These are phyloP conservation scores for Senna tora DNA, from an alignment of 306 rosid species.

Conservation along the genomic window DNA sequence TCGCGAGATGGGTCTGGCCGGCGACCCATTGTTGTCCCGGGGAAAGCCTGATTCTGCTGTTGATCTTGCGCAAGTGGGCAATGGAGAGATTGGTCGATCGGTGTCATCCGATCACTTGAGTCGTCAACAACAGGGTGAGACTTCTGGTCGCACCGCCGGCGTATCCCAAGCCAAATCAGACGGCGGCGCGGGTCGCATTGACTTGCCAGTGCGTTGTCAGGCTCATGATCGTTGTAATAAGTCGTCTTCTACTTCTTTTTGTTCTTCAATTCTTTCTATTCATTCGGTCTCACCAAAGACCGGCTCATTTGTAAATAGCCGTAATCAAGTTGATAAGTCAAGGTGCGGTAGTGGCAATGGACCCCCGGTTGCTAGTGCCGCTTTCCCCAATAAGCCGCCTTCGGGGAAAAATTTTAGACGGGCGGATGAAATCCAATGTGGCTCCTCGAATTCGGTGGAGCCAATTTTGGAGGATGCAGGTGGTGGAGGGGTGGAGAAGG, in stretches of 20 bases:
- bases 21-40: constrained; percentile 63
- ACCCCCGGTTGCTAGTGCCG: constrained; percentile 40
- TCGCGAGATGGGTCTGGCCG: constrained; percentile 72
- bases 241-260: constrained; percentile 35
- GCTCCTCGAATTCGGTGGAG: constrained; percentile 31
- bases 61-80: constrained; percentile 32
- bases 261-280: constrained; percentile 37
- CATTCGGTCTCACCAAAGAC: constrained; percentile 27
- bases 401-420: constrained; percentile 52
- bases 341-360: constrained; percentile 49
- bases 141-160: constrained; percentile 28
- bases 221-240: constrained; percentile 38
- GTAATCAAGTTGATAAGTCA: constrained; percentile 40
- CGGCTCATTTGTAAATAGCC: constrained; percentile 50
- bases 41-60: constrained; percentile 31
- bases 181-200: constrained; percentile 34
- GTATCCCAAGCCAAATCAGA: constrained; percentile 72
- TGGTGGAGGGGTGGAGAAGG: constrained; percentile 38
- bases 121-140: constrained; percentile 31
- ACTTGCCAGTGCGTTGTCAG: constrained; percentile 12
- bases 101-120: constrained; percentile 53
- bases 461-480: constrained; percentile 22
- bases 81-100: constrained; percentile 53
- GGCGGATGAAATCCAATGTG: constrained; percentile 53
- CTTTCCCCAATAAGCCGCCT: constrained; percentile 62